Conservation (phyloP, 176 grass and related monocot species). For the Triticum urartu region DNA sequence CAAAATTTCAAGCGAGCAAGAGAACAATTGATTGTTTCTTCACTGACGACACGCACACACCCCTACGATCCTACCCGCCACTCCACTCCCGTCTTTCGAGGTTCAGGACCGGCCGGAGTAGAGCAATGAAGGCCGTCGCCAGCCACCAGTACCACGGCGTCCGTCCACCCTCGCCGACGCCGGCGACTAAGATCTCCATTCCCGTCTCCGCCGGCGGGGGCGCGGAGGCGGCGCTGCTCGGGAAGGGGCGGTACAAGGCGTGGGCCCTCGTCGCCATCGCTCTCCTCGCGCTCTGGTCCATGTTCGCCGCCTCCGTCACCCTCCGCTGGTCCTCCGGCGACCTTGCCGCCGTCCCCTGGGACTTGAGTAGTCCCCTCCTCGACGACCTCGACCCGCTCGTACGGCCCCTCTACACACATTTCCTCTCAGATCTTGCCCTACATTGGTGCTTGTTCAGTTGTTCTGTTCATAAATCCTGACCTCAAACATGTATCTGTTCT, state of each 20-base stretch:
- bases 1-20: background rate
- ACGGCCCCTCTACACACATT: background rate
- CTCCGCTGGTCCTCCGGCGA: slow-evolving; percentile 64
- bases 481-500: background rate
- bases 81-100: background rate
- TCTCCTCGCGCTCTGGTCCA: slow-evolving; percentile 92
- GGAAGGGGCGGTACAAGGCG: slow-evolving; percentile 77
- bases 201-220: background rate
- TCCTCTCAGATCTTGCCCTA: slow-evolving; percentile 12
- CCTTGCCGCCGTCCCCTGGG: slow-evolving; percentile 14
- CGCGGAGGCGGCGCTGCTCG: slow-evolving; percentile 28
- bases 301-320: slow-evolving; percentile 83
- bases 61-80: background rate
- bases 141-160: slow-evolving; percentile 28
- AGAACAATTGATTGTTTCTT: background rate
- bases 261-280: slow-evolving; percentile 83
- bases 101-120: background rate
- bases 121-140: slow-evolving; percentile 34
- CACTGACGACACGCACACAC: background rate
- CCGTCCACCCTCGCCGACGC: slow-evolving; percentile 24
- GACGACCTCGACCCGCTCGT: slow-evolving; percentile 69
- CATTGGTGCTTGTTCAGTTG: slow-evolving; percentile 7
- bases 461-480: background rate
- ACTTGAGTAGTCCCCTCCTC: slow-evolving; percentile 24
- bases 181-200: slow-evolving; percentile 45